Evolutionary conservation across 495 filamentous ascomycete species (phyloP), one percentile per base, ranked within the genome.

Genomic region (Lasiosphaeriaceae sp.): DNA sequence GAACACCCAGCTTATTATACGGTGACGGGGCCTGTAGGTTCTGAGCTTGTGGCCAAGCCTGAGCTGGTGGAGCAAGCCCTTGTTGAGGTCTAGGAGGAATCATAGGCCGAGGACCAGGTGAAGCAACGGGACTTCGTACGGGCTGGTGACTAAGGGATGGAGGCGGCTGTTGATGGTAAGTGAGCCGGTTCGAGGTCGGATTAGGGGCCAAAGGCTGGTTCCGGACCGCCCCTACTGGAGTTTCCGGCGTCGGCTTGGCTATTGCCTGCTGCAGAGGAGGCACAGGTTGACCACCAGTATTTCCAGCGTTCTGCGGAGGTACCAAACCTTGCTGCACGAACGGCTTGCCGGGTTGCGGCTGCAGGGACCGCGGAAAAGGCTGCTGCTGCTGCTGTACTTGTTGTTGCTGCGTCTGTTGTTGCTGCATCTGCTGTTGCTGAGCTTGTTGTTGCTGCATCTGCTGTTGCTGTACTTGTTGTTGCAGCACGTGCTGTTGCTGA

Each of bases 231-330:
- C 35, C 52, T 8, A 5, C n/a, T 1, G 12, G n/a, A 19, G 51
- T 11, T 19, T 64, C 63, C 12, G 26, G 20, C 5, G 52, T 46
- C 7, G 66, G 47, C 41, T 59, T 57, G 35, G 47, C 46, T 8
- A 59, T 59, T 19, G 62, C 60, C 12, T 62, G 55, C 39, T 66
- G 76, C 8, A 74, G 47, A 16, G 70, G 64, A 29, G 72, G 63
- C 12, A 69, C 67, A 51, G 71, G 69, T 20, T 74, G 50, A 16
- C 12, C 19, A 14, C 16, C 45, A 31, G 47, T 16, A 11, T 53
- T 70, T 20, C 68, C 66, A 6, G 68, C 43, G 54, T 52, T 62
- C 46, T 77, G 74, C 6, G 75, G 75, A 35, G 74, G 66, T 5
- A 73, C 55, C 47, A 75, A 50, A 9, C 73, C 70, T 21, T 70